Evolutionary conservation across 208 protist genomes (phyloP), one percentile per base, ranked within the genome.

Genomic region (Wallacemonas sp.): DNA sequence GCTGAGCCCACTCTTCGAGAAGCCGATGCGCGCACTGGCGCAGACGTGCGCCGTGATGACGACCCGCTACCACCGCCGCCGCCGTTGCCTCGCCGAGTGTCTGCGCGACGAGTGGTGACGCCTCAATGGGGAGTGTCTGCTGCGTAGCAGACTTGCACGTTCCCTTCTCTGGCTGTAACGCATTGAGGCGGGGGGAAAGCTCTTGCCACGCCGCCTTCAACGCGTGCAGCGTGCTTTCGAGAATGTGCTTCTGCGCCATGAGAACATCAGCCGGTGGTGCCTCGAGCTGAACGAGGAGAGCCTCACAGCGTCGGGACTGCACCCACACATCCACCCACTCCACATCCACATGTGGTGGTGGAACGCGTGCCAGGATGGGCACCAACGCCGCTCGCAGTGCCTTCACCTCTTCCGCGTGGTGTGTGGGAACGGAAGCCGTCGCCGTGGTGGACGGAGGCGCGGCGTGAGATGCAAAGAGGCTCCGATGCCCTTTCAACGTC

Each of bases 271-370:
- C 6, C 5, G 5, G 19, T 5, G 44, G 4, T 3, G 32, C 32
- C 52, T 58, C 30, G 16, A 33, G 32, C 30, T 16, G 12, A 2
- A 33, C 6, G n/a, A 58, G 32, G 4, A 6, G 29, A 6, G n/a
- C 52, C 12, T 23, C 52, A 24, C 52, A 58, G 32, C 52, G 52
- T 4, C 32, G 52, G 5, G 14, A 12, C 0, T 24, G 52, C 30
- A 41, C 30, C 52, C 52, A 58, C 16, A 58, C 52, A 27, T 58
- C 52, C 32, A 38, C 52, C 52, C 52, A 58, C 52, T 58, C 52
- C 8, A 41, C 17, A 30, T 9, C 32, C 8, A 23, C 32, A 6
- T 39, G 29, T 29, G 52, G 52, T 12, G 52, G 8, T 24, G 52
- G 52, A 5, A 58, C 17, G 2, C 12, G n/a, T 26, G 26, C 52